Evolutionary conservation across 2,329 filamentous ascomycete genomes (phyloP).

Genomic region (Venturia aucupariae): DNA sequence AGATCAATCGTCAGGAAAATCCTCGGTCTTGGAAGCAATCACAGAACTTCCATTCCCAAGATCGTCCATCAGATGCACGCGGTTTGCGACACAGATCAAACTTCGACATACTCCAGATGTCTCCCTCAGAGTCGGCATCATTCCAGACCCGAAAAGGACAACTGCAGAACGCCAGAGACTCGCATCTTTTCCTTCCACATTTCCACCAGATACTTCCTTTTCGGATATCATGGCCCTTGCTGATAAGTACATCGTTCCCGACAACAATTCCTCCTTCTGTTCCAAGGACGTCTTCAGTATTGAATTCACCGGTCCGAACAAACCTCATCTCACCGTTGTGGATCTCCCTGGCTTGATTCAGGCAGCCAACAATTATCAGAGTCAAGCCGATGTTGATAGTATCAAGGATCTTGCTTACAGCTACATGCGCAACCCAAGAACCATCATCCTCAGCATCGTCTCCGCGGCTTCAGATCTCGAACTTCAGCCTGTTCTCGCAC

Average conservation of each 20-base stretch:
- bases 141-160: conserved; percentile 9
- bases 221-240: conserved; percentile 12
- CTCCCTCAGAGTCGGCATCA: conserved; percentile 9
- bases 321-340: conserved; percentile 42
- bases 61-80: conserved; percentile 17
- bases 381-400: conserved; percentile 34
- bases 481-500: conserved; percentile 29
- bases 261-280: conserved; percentile 9
- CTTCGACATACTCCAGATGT: conserved; percentile 13
- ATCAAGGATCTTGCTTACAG: conserved; percentile 37
- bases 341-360: conserved; percentile 49
- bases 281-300: conserved; percentile 23
- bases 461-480: conserved; percentile 32
- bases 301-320: conserved; percentile 24
- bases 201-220: conserved; percentile 6
- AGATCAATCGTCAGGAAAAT: conserved; percentile 21
- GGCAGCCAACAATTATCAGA: conserved; percentile 39
- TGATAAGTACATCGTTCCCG: conserved; percentile 3
- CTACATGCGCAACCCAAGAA: conserved; percentile 34
- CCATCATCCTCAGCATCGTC: conserved; percentile 40
- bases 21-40: conserved; percentile 19
- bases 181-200: conserved; percentile 7
- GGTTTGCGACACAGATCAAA: conserved; percentile 19
- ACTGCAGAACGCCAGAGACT: conserved; percentile 10
- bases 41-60: conserved; percentile 18